Evolutionary conservation across 106 monocot species (phyloP), one percentile per base, ranked within the genome.

Genomic region (Acanthochlamys bracteata): DNA sequence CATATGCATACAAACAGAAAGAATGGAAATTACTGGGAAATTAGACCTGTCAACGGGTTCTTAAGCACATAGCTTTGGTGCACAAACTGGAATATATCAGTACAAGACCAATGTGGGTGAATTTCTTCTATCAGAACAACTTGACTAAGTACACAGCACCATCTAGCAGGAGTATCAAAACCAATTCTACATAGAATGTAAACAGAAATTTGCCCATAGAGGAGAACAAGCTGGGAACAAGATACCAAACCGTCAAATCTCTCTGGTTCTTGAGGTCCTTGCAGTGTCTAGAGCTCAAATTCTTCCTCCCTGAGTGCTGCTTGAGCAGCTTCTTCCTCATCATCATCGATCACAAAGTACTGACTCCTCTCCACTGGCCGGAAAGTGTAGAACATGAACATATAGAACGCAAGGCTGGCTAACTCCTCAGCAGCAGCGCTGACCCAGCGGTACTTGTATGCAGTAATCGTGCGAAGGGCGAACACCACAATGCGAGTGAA

Each of bases 401-500:
- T 16, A 62, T 93, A 93, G 58, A 93, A 93, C 4, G 81, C 76
- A 10, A 89, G 69, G 55, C 78, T 89, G 9, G 63, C 93, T 10
- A 59, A 53, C 51, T 93, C 93, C 65, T 83, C 86, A 1, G 86
- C 81, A 10, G 71, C 80, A 47, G 79, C 81, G 41, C 93, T 93
- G 65, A 89, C 93, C 93, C 86, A 87, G 60, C 71, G 42, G 60
- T 84, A 95, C 82, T 90, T 90, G 69, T 95, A 95, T 1, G 81
- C 59, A 0, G 94, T 61, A 39, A 95, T 90, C 7, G 86, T 86
- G 73, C 66, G 74, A 11, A 90, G 77, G 1, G 86, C 89, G 70
- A 82, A 90, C n/a, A 95, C 89, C 26, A 95, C 84, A 55, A 95
- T 95, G 77, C 94, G 83, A 7, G 94, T 95, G 62, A 95, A 86